phyloP scores from a whole-genome alignment of 805 yeast species.

The Zygosaccharomyces rouxii region DNA sequence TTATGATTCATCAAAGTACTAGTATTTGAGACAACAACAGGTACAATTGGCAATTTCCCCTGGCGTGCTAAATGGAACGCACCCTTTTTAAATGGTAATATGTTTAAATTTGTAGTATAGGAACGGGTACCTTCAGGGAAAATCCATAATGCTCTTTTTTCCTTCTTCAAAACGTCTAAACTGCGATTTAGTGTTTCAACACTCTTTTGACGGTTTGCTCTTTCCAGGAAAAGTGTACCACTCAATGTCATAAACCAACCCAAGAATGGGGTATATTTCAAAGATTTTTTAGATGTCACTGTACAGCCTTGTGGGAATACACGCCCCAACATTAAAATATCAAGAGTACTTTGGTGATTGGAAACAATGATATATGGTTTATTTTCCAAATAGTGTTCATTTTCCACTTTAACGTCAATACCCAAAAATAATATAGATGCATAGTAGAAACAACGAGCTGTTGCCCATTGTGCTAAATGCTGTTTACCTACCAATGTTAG shows the following conservation, averaged over 20 bases:
- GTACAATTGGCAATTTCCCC: conserved; percentile 84
- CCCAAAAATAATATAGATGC: conserved; percentile 61
- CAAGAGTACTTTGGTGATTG: conserved; percentile 90
- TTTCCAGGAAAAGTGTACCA: conserved; percentile 87
- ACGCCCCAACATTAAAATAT: conserved; percentile 74
- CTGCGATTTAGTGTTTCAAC: conserved; percentile 71
- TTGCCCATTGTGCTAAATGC: conserved; percentile 80
- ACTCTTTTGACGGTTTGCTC: conserved; percentile 72
- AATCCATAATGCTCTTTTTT: conserved; percentile 74
- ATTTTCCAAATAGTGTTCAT: conserved; percentile 53
- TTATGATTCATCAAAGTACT: conserved; percentile 63
- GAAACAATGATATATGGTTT: conserved; percentile 77
- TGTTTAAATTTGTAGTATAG: conserved; percentile 56
- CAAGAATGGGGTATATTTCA: conserved; percentile 79
- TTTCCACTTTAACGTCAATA: conserved; percentile 61
- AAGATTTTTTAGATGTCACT: conserved; percentile 85
- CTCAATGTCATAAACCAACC: conserved; percentile 96
- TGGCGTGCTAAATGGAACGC: conserved; percentile 97
- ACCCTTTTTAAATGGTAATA: conserved; percentile 92
- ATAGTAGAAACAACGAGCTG: conserved; percentile 76
- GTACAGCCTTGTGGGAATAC: conserved; percentile 84
- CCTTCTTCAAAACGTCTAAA: conserved; percentile 51
- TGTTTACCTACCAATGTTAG: conserved; percentile 67
- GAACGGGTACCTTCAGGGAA: conserved; percentile 99
- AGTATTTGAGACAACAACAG: conserved; percentile 83